These are phyloP conservation scores for Tolypocladium album DNA, from an alignment of 2,329 filamentous ascomycete genomes.

Conservation along the genomic window DNA sequence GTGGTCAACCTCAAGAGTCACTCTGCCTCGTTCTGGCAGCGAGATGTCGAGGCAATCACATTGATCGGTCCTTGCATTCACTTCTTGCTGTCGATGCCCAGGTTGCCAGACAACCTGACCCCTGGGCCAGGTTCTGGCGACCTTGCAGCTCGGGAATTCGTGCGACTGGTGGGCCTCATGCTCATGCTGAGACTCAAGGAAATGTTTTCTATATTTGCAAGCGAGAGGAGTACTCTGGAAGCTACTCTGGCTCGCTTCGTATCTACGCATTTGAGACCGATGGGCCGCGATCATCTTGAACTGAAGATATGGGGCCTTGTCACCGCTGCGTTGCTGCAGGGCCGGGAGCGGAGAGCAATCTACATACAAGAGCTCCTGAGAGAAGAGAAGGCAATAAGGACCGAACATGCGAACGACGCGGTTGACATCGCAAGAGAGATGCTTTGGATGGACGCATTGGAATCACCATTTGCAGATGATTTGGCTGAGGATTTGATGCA, in stretches of 20 bases:
- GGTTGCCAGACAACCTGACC: background rate
- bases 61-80: background rate
- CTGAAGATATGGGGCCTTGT: background rate
- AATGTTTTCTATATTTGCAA: background rate
- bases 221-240: background rate
- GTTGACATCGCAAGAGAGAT: background rate
- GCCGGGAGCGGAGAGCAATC: background rate
- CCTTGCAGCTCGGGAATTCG: background rate
- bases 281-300: background rate
- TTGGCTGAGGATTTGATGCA: background rate
- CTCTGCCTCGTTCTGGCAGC: background rate
- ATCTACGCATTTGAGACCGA: background rate
- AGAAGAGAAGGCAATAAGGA: background rate
- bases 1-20: background rate
- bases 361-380: background rate
- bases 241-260: background rate
- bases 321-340: background rate
- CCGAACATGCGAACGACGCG: background rate
- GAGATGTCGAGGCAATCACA: background rate
- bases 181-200: background rate
- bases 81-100: background rate
- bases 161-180: background rate
- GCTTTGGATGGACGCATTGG: background rate
- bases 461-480: background rate
- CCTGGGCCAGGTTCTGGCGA: background rate